Evolutionary conservation across 1,284 basidiomycete genomes (phyloP), one percentile per base, ranked within the genome.

Genomic region (Jaminaea rosea): DNA sequence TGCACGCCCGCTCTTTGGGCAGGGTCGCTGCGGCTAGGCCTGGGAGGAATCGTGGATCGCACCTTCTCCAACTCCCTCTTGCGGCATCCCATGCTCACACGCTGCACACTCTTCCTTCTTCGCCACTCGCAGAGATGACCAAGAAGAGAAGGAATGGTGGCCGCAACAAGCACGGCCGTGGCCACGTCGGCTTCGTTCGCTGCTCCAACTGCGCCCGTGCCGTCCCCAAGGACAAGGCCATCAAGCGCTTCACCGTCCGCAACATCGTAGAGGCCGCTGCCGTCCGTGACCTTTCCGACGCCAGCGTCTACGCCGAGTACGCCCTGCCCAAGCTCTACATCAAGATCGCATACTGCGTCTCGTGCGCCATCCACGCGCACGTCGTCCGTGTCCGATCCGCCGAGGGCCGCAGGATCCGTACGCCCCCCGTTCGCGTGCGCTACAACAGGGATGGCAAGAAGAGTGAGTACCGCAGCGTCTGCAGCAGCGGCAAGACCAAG

Each of bases 261-360:
- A 98, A 98, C 84, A 98, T 98, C 87, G 91, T 98, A 59, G 92
- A 98, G 83, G 87, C 88, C 73, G 93, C 93, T 54, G 93, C 93
- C 60, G 87, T 98, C 69, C 83, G 93, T 72, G 93, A 99, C 81
- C 86, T 99, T 76, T 88, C 85, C 76, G 94, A 98, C 74, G 92
- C 93, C 48, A 88, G 85, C 65, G 87, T 97, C 65, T 98, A 97
- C 81, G 78, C 80, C 60, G 94, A 98, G 80, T 98, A 98, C 79
- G 84, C 84, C 54, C 85, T 98, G 70, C 93, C 93, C 59, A 98
- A 98, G 79, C 80, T 98, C 64, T 98, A 99, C 84, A 87, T 96
- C 82, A 96, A 97, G 85, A 88, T 98, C 68, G 86, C 84, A 50
- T 98, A 99, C 83, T 99, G 93, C 78, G 87, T 99, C 59, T 97